Evolutionary conservation across 2,329 filamentous ascomycete genomes (phyloP).

Genomic region (Verticillium tricorpus): DNA sequence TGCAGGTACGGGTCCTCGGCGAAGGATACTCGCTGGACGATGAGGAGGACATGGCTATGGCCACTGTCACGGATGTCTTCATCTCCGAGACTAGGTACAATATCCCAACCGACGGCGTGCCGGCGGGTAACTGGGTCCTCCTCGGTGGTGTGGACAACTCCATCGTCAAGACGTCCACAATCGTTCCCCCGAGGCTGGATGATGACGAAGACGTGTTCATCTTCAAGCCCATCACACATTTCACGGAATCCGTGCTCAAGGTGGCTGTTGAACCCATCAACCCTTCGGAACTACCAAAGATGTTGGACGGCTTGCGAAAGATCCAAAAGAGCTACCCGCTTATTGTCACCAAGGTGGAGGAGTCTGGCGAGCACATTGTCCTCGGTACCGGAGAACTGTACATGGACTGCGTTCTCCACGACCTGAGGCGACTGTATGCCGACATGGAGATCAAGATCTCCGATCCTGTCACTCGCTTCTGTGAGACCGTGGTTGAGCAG

Average conservation of each 20-base stretch:
- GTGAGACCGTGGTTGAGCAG: slow-evolving; percentile 95
- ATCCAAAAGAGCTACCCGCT: slow-evolving; percentile 98
- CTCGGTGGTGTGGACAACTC: slow-evolving; percentile 93
- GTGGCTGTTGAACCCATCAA: slow-evolving; percentile 98
- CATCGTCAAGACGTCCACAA: slow-evolving; percentile 93
- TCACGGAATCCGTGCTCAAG: slow-evolving; percentile 97
- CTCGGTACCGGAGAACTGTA: slow-evolving; percentile 97
- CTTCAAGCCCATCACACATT: slow-evolving; percentile 87
- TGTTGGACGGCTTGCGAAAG: slow-evolving; percentile 93
- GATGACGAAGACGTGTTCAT: slow-evolving; percentile 92
- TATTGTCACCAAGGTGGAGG: slow-evolving; percentile 94
- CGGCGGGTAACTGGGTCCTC: slow-evolving; percentile 91
- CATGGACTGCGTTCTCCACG: slow-evolving; percentile 98
- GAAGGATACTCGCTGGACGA: slow-evolving; percentile 96
- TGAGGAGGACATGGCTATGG: slow-evolving; percentile 92
- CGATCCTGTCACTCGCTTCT: slow-evolving; percentile 94
- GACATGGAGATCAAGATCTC: slow-evolving; percentile 99
- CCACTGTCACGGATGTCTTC: slow-evolving; percentile 80
- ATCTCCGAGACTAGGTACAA: slow-evolving; percentile 93
- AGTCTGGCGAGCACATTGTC: slow-evolving; percentile 93
- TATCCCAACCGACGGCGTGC: slow-evolving; percentile 84
- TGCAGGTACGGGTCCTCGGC: slow-evolving; percentile 84
- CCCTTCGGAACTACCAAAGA: slow-evolving; percentile 95
- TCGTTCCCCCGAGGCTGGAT: slow-evolving; percentile 74
- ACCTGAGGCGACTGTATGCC: slow-evolving; percentile 86